A percentile compares a stretch with the other conserved stretches of the same genome.
Evolutionary conservation across 2,329 filamentous ascomycete genomes (phyloP).

Genomic region (Taxawa tesnikishii): DNA sequence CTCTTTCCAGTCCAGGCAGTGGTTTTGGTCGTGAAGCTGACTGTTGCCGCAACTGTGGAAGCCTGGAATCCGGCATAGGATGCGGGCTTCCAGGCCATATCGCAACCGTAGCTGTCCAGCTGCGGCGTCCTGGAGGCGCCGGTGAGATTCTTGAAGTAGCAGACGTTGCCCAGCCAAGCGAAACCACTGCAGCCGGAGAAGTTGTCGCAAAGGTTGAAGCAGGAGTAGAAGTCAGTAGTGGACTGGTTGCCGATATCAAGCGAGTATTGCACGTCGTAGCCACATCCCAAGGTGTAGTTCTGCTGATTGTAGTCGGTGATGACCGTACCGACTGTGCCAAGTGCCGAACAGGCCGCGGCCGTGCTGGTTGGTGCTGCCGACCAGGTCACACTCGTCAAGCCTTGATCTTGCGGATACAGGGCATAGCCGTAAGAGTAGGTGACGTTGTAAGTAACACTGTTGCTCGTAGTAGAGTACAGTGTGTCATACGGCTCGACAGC

Average conservation of each 20-base stretch:
- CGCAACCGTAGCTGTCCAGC: conserved; percentile 6
- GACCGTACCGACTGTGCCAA: conserved; percentile 5
- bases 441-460: conserved; percentile 6
- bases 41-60: conserved; percentile 5
- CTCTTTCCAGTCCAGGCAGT: conserved; percentile 7
- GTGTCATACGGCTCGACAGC: conserved; percentile 4
- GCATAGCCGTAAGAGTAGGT: conserved; percentile 8
- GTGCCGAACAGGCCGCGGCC: conserved; percentile 5
- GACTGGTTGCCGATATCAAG: conserved; percentile 8
- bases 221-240: conserved; percentile 9
- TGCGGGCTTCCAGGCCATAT: conserved; percentile 6
- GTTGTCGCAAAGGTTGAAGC: conserved; percentile 8
- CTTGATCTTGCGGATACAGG: conserved; percentile 8
- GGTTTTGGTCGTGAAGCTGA: conserved; percentile 7
- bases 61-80: conserved; percentile 8
- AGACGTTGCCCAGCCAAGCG: conserved; percentile 7
- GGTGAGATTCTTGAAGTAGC: conserved; percentile 9
- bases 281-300: conserved; percentile 8
- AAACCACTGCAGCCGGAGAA: conserved; percentile 7
- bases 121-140: conserved; percentile 6
- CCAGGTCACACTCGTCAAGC: conserved; percentile 4
- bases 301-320: conserved; percentile 4
- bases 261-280: conserved; percentile 8
- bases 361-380: conserved; percentile 7
- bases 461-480: conserved; percentile 2